Conservation (phyloP, 2,329 filamentous ascomycete species). For the Neonectria magnoliae region DNA sequence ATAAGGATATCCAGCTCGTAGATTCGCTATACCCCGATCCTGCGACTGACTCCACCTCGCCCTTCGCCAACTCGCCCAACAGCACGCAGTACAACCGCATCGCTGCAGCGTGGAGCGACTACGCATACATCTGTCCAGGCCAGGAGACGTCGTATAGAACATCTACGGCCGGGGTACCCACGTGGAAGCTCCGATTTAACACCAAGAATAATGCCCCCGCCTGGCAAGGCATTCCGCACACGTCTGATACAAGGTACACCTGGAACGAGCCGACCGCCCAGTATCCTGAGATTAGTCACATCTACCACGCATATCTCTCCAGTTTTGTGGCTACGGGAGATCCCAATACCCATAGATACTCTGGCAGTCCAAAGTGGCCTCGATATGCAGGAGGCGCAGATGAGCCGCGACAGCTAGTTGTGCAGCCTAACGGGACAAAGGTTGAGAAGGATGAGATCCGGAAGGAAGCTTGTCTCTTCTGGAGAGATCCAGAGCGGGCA, state of each 20-base stretch:
- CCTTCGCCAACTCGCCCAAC: conserved; percentile 50
- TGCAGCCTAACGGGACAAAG: conserved; percentile 44
- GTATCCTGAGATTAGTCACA: conserved; percentile 48
- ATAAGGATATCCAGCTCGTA: conserved; percentile 43
- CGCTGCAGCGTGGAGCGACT: conserved; percentile 56
- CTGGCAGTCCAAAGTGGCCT: conserved; percentile 34
- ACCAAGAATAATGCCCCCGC: conserved; percentile 47
- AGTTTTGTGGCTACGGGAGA: conserved; percentile 51
- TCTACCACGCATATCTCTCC: conserved; percentile 50
- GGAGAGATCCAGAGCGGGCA: conserved; percentile 49
- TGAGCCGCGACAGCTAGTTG: conserved; percentile 43
- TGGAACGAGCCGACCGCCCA: conserved; percentile 50
- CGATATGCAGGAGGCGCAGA: conserved; percentile 18
- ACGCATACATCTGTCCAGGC: conserved; percentile 55
- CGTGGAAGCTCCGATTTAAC: conserved; percentile 53
- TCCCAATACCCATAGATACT: conserved; percentile 43
- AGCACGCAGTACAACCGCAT: conserved; percentile 57
- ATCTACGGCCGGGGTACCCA: conserved; percentile 45
- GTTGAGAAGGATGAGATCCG: conserved; percentile 48
- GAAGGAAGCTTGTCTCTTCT: conserved; percentile 47
- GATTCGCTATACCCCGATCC: conserved; percentile 50
- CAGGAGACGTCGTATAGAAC: conserved; percentile 56
- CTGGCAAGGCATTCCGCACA: conserved; percentile 52
- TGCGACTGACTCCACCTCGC: conserved; percentile 45
- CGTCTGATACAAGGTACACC: conserved; percentile 48